A percentile compares a stretch with the other conserved stretches of the same genome.
Conservation (phyloP, 768 basidiomycete genomes). For the Hypholoma fasciculare region DNA sequence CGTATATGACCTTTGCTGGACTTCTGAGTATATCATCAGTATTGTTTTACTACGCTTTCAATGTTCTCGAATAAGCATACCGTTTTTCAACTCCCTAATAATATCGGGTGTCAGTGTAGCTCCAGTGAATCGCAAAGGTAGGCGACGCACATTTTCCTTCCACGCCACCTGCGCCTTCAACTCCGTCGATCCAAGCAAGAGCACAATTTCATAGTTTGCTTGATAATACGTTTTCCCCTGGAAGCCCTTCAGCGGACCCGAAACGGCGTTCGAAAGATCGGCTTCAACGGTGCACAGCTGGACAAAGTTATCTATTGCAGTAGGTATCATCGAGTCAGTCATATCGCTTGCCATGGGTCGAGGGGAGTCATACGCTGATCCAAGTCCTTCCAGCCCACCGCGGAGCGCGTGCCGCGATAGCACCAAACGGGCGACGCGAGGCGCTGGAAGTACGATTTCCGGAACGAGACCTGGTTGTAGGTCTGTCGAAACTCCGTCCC, state of each 20-base stretch:
- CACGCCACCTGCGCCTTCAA: slow-evolving; percentile 45
- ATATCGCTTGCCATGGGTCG: too few species aligned
- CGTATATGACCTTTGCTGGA: neutral
- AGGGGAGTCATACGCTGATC: slow-evolving; percentile 9
- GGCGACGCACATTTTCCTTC: slow-evolving; percentile 24
- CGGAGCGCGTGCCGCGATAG: too few species aligned
- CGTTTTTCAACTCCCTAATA: neutral
- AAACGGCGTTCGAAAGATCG: slow-evolving; percentile 12
- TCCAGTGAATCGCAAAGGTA: neutral
- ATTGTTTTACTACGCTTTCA: neutral
- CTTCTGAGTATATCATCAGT: neutral
- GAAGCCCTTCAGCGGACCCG: neutral
- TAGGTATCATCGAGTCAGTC: neutral
- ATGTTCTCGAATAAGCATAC: neutral
- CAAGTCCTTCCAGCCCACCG: slow-evolving; percentile 11
- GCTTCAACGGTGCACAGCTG: slow-evolving; percentile 17
- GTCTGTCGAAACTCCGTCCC: neutral
- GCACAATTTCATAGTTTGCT: slow-evolving; percentile 34
- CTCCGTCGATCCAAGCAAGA: slow-evolving; percentile 48
- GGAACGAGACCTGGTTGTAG: neutral
- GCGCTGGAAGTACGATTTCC: neutral
- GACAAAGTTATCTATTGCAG: slow-evolving; percentile 14
- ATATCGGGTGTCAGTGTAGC: neutral
- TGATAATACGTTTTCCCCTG: neutral
- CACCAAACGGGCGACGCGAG: neutral